Conservation (phyloP, 768 basidiomycete species). For the Boletus coccyginus region DNA sequence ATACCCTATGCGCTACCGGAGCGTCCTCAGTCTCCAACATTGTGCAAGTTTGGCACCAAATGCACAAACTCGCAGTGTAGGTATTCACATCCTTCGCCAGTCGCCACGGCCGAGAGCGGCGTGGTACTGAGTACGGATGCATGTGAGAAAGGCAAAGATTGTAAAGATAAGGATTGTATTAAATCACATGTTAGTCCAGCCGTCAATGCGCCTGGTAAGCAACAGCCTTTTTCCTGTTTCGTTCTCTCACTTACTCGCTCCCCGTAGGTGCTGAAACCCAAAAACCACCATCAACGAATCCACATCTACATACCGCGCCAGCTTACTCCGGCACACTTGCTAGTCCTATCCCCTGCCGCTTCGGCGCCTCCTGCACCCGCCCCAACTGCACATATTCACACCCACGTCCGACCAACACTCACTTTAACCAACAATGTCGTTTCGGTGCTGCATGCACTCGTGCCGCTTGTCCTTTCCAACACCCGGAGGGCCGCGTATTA, state of each 20-base stretch:
- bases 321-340: constrained; percentile 28
- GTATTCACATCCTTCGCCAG: constrained; percentile 95
- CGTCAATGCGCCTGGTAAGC: constrained; percentile 57
- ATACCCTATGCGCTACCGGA: constrained; percentile 62
- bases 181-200: constrained; percentile 92
- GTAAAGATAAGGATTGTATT: constrained; percentile 91
- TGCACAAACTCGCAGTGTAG: constrained; percentile 89
- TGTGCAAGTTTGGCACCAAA: constrained; percentile 92
- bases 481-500: constrained; percentile 83
- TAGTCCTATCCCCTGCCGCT: constrained; percentile 54
- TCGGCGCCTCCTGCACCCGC: constrained; percentile 68
- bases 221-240: background rate
- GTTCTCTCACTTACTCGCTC: constrained; percentile 12
- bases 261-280: constrained; percentile 28
- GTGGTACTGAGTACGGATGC: constrained; percentile 92
- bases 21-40: constrained; percentile 79
- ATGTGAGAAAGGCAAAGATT: constrained; percentile 85
- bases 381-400: constrained; percentile 68
- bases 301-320: constrained; percentile 29
- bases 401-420: constrained; percentile 39
- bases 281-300: constrained; percentile 39
- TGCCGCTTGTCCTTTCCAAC: constrained; percentile 83
- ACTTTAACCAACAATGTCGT: constrained; percentile 60
- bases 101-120: constrained; percentile 91
- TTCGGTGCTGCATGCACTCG: constrained; percentile 87